These are phyloP conservation scores for Plasmopara halstedii DNA, from an alignment of 352 stramenopile genomes.

Conservation along the genomic window DNA sequence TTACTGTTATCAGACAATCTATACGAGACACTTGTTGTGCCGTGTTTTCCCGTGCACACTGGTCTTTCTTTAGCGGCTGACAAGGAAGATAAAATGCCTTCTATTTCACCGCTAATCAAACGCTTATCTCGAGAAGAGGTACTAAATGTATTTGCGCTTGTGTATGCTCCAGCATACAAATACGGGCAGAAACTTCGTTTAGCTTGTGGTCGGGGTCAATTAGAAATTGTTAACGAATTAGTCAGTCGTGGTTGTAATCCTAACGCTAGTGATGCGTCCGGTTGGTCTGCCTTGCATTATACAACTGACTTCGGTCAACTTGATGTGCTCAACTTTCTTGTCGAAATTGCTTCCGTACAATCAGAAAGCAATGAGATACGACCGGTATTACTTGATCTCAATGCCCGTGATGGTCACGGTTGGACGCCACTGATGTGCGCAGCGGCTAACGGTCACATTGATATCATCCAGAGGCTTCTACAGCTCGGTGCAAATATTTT, in stretches of 20 bases:
- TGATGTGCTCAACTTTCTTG: constrained; percentile 30
- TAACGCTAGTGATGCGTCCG: constrained; percentile 52
- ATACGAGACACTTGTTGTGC: constrained; percentile 33
- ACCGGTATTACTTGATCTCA: constrained; percentile 20
- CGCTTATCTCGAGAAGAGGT: constrained; percentile 23
- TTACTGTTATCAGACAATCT: constrained; percentile 28
- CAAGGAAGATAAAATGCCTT: not conserved
- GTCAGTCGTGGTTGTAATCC: constrained; percentile 51
- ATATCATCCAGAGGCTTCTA: constrained; percentile 33
- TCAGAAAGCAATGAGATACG: constrained; percentile 1
- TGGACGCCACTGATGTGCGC: constrained; percentile 57
- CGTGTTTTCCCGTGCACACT: constrained; percentile 16
- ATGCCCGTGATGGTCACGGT: constrained; percentile 37
- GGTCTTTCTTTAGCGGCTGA: not conserved
- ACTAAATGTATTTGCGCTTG: constrained; percentile 46
- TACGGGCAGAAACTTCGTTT: constrained; percentile 57
- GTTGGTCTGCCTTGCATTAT: constrained; percentile 62
- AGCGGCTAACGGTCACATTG: constrained; percentile 42
- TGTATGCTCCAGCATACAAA: constrained; percentile 67
- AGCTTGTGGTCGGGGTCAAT: constrained; percentile 44
- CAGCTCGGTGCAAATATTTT: constrained; percentile 29
- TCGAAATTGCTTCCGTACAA: constrained; percentile 12
- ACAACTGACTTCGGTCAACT: constrained; percentile 54
- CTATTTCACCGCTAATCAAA: not conserved
- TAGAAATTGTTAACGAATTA: constrained; percentile 34